These are phyloP conservation scores for Cryptosporidium andersoni DNA, from an alignment of 169 alveolate genomes.

Conservation along the genomic window DNA sequence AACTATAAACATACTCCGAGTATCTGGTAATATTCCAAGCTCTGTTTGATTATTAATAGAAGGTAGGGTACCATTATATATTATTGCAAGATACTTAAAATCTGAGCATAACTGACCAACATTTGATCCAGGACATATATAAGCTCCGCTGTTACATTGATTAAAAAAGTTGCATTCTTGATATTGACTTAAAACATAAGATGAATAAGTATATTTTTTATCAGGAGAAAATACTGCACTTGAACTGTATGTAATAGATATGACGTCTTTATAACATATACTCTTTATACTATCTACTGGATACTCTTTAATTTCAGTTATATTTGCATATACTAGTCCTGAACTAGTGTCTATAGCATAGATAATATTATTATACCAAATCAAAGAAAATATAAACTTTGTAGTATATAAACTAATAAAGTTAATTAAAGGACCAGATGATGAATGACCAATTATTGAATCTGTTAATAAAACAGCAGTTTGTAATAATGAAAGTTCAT, in stretches of 20 bases:
- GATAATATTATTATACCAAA: not conserved
- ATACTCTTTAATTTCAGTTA: not conserved
- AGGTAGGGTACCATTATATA: slow-evolving; percentile 44
- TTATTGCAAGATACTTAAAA: slow-evolving; percentile 18
- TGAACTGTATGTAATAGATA: slow-evolving; percentile 8
- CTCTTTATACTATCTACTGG: not conserved
- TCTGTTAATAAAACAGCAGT: slow-evolving; percentile 9
- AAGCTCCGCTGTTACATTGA: slow-evolving; percentile 35
- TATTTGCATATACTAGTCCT: not conserved
- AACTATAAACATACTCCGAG: slow-evolving; percentile 18
- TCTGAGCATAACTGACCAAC: slow-evolving; percentile 25
- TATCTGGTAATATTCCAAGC: slow-evolving; percentile 47
- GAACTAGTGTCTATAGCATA: slow-evolving; percentile 33
- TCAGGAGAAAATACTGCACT: slow-evolving; percentile 54
- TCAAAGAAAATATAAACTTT: slow-evolving; percentile 17
- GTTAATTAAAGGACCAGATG: slow-evolving; percentile 48
- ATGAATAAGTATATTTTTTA: slow-evolving; percentile 45
- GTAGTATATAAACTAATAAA: slow-evolving; percentile 41
- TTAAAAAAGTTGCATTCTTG: slow-evolving; percentile 35
- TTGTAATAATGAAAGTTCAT: slow-evolving; percentile 50
- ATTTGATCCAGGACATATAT: slow-evolving; percentile 54
- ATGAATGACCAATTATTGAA: slow-evolving; percentile 6
- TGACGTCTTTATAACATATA: not conserved
- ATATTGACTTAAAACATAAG: not conserved
- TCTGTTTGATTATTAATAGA: slow-evolving; percentile 1